Conservation (phyloP, 2,329 filamentous ascomycete species). For the Ceratocystis ficicola region DNA sequence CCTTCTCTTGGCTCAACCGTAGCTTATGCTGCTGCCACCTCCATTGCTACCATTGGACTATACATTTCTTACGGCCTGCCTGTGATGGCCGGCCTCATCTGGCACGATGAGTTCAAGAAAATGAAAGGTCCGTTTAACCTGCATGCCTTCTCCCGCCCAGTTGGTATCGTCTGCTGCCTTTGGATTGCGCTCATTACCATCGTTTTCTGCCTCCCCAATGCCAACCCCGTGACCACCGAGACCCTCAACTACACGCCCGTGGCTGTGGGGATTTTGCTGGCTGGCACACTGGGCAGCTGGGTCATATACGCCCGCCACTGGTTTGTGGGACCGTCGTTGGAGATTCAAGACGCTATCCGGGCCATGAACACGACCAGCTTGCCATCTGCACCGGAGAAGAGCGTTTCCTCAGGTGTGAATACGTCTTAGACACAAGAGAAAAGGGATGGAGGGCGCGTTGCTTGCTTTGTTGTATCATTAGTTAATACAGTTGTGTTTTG, state of each 20-base stretch:
- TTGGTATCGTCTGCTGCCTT: constrained; percentile 36
- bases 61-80: constrained; percentile 48
- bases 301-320: constrained; percentile 40
- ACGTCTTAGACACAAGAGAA: not conserved
- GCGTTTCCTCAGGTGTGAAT: not conserved
- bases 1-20: constrained; percentile 44
- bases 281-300: constrained; percentile 39
- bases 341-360: constrained; percentile 39
- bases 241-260: constrained; percentile 49
- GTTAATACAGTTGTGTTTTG: not conserved
- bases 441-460: not conserved
- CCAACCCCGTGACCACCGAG: constrained; percentile 44
- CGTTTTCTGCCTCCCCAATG: constrained; percentile 44
- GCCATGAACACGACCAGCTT: constrained; percentile 38
- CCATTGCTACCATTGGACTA: constrained; percentile 46
- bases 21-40: constrained; percentile 46
- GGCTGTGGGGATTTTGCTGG: constrained; percentile 44
- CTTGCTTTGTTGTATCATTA: not conserved
- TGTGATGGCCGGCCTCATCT: constrained; percentile 43
- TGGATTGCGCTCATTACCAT: constrained; percentile 47
- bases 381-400: constrained; percentile 33
- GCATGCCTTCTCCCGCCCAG: constrained; percentile 33
- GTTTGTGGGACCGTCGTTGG: constrained; percentile 45
- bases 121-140: constrained; percentile 47
- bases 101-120: constrained; percentile 36